Percentiles rank a stretch among this genome's conserved stretches.
phyloP scores from a whole-genome alignment of 768 basidiomycete species.

The Rhizopogon vinicolor region DNA sequence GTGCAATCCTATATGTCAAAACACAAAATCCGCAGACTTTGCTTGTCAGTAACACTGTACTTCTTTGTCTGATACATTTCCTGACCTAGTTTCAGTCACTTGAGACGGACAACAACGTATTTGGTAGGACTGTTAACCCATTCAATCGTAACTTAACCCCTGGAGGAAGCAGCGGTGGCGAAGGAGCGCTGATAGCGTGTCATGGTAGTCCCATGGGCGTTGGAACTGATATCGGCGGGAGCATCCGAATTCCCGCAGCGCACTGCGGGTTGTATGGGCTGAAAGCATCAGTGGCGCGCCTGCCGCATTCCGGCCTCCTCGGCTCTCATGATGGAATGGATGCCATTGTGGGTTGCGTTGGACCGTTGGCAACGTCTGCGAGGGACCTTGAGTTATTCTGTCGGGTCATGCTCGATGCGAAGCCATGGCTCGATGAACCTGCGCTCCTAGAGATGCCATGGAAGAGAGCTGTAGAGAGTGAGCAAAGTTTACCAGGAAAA shows the following conservation, averaged over 20 bases:
- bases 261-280: slow-evolving; percentile 39
- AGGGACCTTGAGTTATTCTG: slow-evolving; percentile 47
- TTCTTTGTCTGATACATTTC: not conserved
- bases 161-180: slow-evolving; percentile 47
- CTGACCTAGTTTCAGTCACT: slow-evolving; percentile 33
- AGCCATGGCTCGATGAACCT: slow-evolving; percentile 44
- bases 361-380: slow-evolving; percentile 43
- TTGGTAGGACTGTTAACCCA: slow-evolving; percentile 69
- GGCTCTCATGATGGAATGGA: slow-evolving; percentile 53
- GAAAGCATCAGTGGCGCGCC: slow-evolving; percentile 43
- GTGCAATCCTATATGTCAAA: slow-evolving; percentile 42
- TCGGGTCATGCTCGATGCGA: slow-evolving; percentile 37
- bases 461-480: slow-evolving; percentile 35
- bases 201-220: slow-evolving; percentile 36
- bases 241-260: slow-evolving; percentile 38
- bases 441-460: slow-evolving; percentile 47
- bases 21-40: slow-evolving; percentile 47
- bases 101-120: slow-evolving; percentile 47
- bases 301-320: slow-evolving; percentile 46
- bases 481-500: slow-evolving; percentile 33
- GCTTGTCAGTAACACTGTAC: slow-evolving; percentile 30
- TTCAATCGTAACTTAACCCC: slow-evolving; percentile 39
- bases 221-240: slow-evolving; percentile 49
- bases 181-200: slow-evolving; percentile 40
- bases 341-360: slow-evolving; percentile 44